A percentile compares a stretch with the other conserved stretches of the same genome.
These are phyloP conservation scores for Exophiala calicioides DNA, from an alignment of 2,329 filamentous ascomycete genomes.

Conservation along the genomic window DNA sequence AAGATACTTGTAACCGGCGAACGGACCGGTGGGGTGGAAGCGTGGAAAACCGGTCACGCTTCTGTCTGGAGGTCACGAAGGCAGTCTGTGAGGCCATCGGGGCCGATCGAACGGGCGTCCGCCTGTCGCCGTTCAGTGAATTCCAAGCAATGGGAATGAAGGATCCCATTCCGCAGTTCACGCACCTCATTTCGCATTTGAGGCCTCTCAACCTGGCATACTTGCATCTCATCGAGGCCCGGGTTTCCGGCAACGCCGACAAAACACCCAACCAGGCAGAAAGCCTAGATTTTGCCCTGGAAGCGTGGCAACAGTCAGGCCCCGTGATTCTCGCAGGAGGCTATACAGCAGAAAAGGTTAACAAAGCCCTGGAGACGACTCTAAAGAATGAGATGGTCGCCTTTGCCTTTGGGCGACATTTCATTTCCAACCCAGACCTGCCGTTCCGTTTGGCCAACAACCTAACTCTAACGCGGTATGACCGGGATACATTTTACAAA, in stretches of 20 bases:
- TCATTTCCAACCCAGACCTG: conserved; percentile 53
- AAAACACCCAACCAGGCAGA: conserved; percentile 1
- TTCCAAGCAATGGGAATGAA: conserved; percentile 56
- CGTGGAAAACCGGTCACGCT: conserved; percentile 54
- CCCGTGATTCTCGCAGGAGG: conserved; percentile 56
- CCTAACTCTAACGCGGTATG: conserved; percentile 5
- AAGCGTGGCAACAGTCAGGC: conserved; percentile 44
- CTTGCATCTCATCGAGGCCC: conserved; percentile 56
- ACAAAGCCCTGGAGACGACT: conserved; percentile 34
- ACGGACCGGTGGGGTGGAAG: conserved; percentile 54
- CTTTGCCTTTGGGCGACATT: conserved; percentile 50
- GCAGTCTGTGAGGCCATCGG: conserved; percentile 34
- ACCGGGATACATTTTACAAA: conserved; percentile 18
- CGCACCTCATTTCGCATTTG: conserved; percentile 53
- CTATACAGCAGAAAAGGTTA: conserved; percentile 44
- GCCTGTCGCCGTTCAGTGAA: conserved; percentile 52
- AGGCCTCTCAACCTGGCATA: conserved; percentile 57
- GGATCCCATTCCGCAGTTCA: conserved; percentile 62
- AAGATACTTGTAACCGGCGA: conserved; percentile 52
- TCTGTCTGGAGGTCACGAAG: conserved; percentile 50
- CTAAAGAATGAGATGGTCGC: conserved; percentile 38
- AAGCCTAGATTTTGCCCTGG: conserved; percentile 11
- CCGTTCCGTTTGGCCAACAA: conserved; percentile 46
- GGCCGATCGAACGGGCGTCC: conserved; percentile 46
- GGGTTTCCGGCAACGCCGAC: conserved; percentile 2